Conservation (phyloP, 2,329 filamentous ascomycete species). For the Plectosphaerella cucumerina region DNA sequence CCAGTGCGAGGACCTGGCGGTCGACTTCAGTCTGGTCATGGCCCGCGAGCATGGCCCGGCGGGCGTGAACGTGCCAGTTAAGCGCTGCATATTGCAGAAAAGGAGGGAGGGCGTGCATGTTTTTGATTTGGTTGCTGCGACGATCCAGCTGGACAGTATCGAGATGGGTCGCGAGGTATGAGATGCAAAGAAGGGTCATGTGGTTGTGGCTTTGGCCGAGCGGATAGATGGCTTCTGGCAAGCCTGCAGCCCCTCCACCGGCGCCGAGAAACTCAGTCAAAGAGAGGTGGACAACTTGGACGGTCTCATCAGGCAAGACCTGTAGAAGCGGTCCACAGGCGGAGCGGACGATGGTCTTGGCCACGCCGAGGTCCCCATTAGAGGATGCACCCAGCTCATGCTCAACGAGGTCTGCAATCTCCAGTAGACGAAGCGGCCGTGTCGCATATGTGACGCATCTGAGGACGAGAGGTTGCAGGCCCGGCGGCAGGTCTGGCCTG, state of each 20-base stretch:
- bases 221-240: neutral
- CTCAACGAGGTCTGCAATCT: neutral
- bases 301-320: slow-evolving; percentile 3
- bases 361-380: neutral
- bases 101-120: neutral
- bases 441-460: slow-evolving; percentile 35
- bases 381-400: neutral
- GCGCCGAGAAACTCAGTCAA: slow-evolving; percentile 2
- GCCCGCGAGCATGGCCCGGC: neutral
- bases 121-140: neutral
- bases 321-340: slow-evolving; percentile 2
- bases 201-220: neutral
- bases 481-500: slow-evolving; percentile 22
- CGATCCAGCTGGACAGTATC: neutral
- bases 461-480: slow-evolving; percentile 31
- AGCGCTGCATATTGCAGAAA: slow-evolving; percentile 1
- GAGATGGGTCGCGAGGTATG: neutral
- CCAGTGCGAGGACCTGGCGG: neutral
- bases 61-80: slow-evolving; percentile 2
- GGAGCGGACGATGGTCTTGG: slow-evolving; percentile 2
- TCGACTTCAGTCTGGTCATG: slow-evolving; percentile 1
- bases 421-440: slow-evolving; percentile 23
- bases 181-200: slow-evolving; percentile 2
- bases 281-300: slow-evolving; percentile 4
- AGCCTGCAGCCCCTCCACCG: too few relatives aligned